These are phyloP conservation scores for Pezicula radicicola DNA, from an alignment of 2,329 filamentous ascomycete genomes.

Conservation along the genomic window DNA sequence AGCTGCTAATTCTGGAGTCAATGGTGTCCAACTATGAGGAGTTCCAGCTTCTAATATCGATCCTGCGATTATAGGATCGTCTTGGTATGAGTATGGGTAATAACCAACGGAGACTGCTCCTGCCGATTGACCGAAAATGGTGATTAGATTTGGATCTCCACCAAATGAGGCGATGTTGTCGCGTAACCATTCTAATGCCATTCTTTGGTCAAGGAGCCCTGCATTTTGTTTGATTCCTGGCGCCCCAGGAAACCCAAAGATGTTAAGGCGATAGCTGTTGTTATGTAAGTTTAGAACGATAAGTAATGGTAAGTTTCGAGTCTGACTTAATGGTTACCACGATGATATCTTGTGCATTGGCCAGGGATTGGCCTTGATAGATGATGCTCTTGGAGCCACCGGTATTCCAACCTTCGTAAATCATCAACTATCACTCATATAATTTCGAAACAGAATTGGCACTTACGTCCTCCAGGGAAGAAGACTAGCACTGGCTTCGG, in stretches of 20 bases:
- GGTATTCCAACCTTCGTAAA: slow-evolving; percentile 1
- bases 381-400: background rate
- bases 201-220: slow-evolving; percentile 57
- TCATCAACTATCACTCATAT: background rate
- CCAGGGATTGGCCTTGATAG: slow-evolving; percentile 1
- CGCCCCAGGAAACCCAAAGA: slow-evolving; percentile 6
- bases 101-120: slow-evolving; percentile 17
- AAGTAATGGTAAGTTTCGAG: background rate
- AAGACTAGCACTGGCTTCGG: slow-evolving; percentile 10
- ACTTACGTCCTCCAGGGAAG: slow-evolving; percentile 4
- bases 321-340: background rate
- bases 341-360: background rate
- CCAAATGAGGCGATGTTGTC: slow-evolving; percentile 55
- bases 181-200: slow-evolving; percentile 54
- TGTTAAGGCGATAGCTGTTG: slow-evolving; percentile 38
- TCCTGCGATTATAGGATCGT: slow-evolving; percentile 20
- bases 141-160: slow-evolving; percentile 40
- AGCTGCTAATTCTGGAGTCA: slow-evolving; percentile 2
- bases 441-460: background rate
- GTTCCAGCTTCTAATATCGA: slow-evolving; percentile 20
- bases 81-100: slow-evolving; percentile 16
- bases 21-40: slow-evolving; percentile 10
- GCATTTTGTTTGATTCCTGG: slow-evolving; percentile 10
- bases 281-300: background rate
- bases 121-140: slow-evolving; percentile 23